Evolutionary conservation across 108 stramenopile genomes (phyloP), one percentile per base, ranked within the genome.

Genomic region (Ochromonas danica): DNA sequence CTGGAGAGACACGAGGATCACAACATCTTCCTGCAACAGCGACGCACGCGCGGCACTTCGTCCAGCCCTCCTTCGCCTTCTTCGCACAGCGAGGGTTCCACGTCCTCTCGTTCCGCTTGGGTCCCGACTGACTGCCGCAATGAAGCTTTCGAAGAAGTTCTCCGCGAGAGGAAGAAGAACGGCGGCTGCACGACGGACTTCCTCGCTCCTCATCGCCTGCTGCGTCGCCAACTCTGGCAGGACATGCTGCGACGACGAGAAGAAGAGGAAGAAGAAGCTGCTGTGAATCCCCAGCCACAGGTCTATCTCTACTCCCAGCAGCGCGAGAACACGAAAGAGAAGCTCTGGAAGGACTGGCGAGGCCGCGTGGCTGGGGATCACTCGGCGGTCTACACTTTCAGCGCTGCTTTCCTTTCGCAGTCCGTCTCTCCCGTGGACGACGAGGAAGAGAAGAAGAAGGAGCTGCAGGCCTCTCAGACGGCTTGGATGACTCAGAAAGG

Each of bases 381-480:
- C 30, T 65, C 61, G 25, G 81, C 79, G 27, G 84, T 83, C 6
- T 88, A 57, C 81, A 85, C 86, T 31, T 85, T 84, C 79, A 82
- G 83, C 39, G 60, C 33, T 45, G 86, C 86, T 39, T 88, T 79
- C 79, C 42, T 86, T 36, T 84, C 83, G 61, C 84, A 81, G 39
- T 80, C 62, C 22, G 62, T 88, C 36, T 67, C 81, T 60, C 39
- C 84, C 28, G 87, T 87, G 1, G 87, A 88, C 39, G 84, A 79
- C 40, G 27, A 17, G 60, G 39, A 79, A 31, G 14, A 86, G 27
- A 67, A 84, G 39, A 51, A 86, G 57, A 62, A 60, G 25, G 43
- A 14, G 42, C 36, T 25, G 25, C 51, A 30, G 1, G 45, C 28
- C 2, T 35, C 60, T 1, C 40, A 51, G 43, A 3, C 62, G 10